Evolutionary conservation across 495 filamentous ascomycete genomes (phyloP).

Genomic region (Aspergillus hancockii): DNA sequence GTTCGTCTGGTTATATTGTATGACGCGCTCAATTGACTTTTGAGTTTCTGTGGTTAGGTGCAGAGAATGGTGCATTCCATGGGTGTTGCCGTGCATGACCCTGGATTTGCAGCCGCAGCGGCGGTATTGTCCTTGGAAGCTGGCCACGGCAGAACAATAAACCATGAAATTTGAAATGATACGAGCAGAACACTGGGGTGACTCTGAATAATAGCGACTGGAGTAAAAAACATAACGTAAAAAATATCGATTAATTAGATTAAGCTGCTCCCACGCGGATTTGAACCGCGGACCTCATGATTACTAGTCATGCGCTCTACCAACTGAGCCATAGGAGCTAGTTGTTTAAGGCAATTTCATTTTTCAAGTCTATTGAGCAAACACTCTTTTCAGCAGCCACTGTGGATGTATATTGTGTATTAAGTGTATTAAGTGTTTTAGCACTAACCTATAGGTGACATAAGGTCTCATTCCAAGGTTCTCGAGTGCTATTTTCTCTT

Average conservation of each 20-base stretch:
- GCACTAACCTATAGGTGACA: no score
- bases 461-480: no score
- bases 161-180: no score
- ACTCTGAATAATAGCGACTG: background rate
- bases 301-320: slow-evolving; percentile 22
- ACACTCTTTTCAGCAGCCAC: no score
- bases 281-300: slow-evolving; percentile 20
- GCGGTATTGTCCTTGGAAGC: no score
- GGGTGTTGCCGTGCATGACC: background rate
- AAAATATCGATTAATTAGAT: slow-evolving; percentile 7
- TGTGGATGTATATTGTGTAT: no score
- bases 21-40: background rate
- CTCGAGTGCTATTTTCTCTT: no score
- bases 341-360: no score
- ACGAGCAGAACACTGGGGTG: background rate
- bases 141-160: no score
- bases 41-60: background rate
- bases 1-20: background rate
- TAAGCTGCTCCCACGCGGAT: slow-evolving; percentile 18
- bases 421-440: no score
- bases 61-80: background rate
- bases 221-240: background rate
- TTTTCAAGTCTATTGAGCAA: no score
- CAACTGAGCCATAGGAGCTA: slow-evolving; percentile 21
- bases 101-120: background rate